Percentiles rank a stretch among this genome's conserved stretches.
Evolutionary conservation across 177 flowering plant genomes (phyloP).

Genomic region (Tripterygium wilfordii): DNA sequence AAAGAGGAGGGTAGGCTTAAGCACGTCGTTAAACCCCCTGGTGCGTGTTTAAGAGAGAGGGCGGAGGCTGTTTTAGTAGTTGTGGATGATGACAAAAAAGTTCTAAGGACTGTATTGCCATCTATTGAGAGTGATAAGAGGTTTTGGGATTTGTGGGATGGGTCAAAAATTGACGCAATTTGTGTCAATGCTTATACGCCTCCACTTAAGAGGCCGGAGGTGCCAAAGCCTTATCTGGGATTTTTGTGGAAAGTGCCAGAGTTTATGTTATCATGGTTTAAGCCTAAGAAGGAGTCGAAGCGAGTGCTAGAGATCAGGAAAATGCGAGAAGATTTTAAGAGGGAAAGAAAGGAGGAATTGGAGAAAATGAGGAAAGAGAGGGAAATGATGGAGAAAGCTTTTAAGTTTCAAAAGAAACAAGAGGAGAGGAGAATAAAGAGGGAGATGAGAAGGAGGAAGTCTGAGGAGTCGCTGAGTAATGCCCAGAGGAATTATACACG

Average conservation of each 20-base stretch:
- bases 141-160: constrained; percentile 85
- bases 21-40: constrained; percentile 61
- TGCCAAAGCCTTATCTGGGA: constrained; percentile 65
- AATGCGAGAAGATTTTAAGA: constrained; percentile 48
- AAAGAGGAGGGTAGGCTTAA: constrained; percentile 63
- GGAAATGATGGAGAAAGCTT: constrained; percentile 57
- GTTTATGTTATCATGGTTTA: constrained; percentile 23
- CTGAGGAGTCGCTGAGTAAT: constrained; percentile 35
- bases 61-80: constrained; percentile 70
- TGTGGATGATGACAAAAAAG: constrained; percentile 81
- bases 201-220: constrained; percentile 61
- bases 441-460: constrained; percentile 39
- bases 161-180: constrained; percentile 38
- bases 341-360: constrained; percentile 35
- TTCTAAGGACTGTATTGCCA: constrained; percentile 74
- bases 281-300: constrained; percentile 60
- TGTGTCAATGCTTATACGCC: constrained; percentile 88
- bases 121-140: constrained; percentile 46
- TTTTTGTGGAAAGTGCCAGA: constrained; percentile 39
- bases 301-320: constrained; percentile 59
- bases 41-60: constrained; percentile 26
- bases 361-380: constrained; percentile 40
- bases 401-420: constrained; percentile 44
- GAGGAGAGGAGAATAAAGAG: constrained; percentile 50
- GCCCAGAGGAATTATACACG: constrained; percentile 28